Percentiles rank a stretch among this genome's conserved stretches.
These are phyloP conservation scores for Stemphylium beticola DNA, from an alignment of 2,329 filamentous ascomycete genomes.

Conservation along the genomic window DNA sequence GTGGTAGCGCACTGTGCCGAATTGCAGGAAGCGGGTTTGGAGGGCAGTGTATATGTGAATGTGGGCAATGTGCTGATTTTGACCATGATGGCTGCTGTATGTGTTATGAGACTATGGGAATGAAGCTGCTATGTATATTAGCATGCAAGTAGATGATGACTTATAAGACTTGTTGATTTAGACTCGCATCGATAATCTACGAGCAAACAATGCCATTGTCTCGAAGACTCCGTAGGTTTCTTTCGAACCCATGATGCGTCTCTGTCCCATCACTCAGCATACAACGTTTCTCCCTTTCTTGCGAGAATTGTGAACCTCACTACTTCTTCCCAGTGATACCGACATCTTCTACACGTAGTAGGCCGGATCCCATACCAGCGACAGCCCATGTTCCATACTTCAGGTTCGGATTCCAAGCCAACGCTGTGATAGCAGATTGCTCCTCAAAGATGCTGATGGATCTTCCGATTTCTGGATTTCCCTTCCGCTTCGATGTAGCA, in stretches of 20 bases:
- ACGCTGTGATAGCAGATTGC: constrained; percentile 51
- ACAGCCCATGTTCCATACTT: constrained; percentile 58
- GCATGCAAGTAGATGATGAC: background rate
- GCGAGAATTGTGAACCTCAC: background rate
- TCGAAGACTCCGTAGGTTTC: background rate
- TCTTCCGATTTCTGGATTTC: constrained; percentile 34
- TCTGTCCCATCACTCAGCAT: background rate
- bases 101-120: too few relatives aligned
- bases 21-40: background rate
- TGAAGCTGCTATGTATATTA: too few relatives aligned
- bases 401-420: constrained; percentile 61
- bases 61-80: background rate
- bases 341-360: constrained; percentile 59
- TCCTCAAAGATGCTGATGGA: constrained; percentile 55
- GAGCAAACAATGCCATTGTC: background rate
- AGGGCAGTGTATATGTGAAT: background rate
- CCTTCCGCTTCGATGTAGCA: constrained; percentile 21
- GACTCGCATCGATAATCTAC: background rate
- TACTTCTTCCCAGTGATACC: constrained; percentile 24
- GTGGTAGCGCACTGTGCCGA: background rate
- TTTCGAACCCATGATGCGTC: background rate
- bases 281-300: background rate
- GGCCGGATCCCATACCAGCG: constrained; percentile 56
- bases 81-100: background rate
- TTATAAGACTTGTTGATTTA: too few relatives aligned